Evolutionary conservation across 495 filamentous ascomycete species (phyloP).

Genomic region (Zalerion maritima): DNA sequence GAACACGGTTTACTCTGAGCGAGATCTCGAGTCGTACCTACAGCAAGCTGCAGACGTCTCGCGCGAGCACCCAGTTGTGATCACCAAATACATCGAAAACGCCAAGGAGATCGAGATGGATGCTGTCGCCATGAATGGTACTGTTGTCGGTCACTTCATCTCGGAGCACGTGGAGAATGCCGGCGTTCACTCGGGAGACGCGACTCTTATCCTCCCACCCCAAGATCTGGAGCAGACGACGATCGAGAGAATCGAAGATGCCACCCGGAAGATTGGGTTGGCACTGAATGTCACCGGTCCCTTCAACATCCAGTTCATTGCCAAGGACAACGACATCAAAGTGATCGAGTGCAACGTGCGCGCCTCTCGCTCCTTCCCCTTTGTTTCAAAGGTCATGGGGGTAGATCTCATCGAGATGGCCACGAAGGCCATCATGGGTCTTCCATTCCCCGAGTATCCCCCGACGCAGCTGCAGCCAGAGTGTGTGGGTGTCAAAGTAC

Average conservation of each 20-base stretch:
- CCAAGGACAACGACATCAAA: conserved; percentile 99
- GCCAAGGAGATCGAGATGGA: conserved; percentile 98
- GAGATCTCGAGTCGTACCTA: conserved; percentile 79
- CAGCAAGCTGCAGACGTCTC: conserved; percentile 82
- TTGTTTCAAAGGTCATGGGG: conserved; percentile 98
- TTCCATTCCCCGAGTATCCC: conserved; percentile 72
- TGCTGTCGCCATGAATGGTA: conserved; percentile 76
- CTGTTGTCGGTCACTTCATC: conserved; percentile 81
- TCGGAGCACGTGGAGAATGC: conserved; percentile 94
- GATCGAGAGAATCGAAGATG: conserved; percentile 80
- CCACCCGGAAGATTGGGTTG: conserved; percentile 85
- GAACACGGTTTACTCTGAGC: conserved; percentile 85
- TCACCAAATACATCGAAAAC: conserved; percentile 96
- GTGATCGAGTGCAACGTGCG: conserved; percentile 98
- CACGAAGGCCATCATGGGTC: conserved; percentile 87
- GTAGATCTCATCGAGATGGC: conserved; percentile 98
- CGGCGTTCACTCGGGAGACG: conserved; percentile 93
- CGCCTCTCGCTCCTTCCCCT: conserved; percentile 91
- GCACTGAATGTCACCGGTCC: conserved; percentile 94
- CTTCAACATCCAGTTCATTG: conserved; percentile 98
- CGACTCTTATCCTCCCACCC: conserved; percentile 81
- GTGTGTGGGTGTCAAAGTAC: conserved; percentile 94
- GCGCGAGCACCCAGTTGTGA: conserved; percentile 90
- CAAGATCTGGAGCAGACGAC: conserved; percentile 88
- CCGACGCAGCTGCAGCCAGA: conserved; percentile 55